Conservation (phyloP, 2,329 filamentous ascomycete genomes). For the Aspergillus alliaceus region DNA sequence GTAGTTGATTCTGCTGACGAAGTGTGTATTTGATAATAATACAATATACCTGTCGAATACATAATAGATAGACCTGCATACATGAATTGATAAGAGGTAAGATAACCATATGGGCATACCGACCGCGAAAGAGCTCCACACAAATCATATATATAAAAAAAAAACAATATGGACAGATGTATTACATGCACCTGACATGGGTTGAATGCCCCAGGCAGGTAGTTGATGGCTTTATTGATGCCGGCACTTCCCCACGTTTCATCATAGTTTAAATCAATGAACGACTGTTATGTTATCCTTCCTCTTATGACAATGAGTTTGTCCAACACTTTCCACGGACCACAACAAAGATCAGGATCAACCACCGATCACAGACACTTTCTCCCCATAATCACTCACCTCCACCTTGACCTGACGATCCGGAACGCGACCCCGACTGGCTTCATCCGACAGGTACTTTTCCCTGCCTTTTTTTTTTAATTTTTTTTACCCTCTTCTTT, state of each 20-base stretch:
- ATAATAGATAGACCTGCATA: background rate
- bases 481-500: background rate
- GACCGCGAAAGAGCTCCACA: too few relatives aligned
- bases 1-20: background rate
- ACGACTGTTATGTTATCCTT: background rate
- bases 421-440: conserved; percentile 1
- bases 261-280: background rate
- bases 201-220: background rate
- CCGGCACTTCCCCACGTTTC: background rate
- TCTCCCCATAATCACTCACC: background rate
- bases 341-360: too few relatives aligned
- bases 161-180: too few relatives aligned
- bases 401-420: conserved; percentile 8
- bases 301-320: background rate
- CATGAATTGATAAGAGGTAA: background rate
- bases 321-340: too few relatives aligned
- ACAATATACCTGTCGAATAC: too few relatives aligned
- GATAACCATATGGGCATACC: too few relatives aligned
- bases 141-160: too few relatives aligned
- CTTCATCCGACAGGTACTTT: background rate
- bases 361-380: background rate
- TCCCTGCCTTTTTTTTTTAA: conserved; percentile 8
- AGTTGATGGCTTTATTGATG: background rate
- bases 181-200: background rate
- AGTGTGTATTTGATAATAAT: too few relatives aligned